Evolutionary conservation across 2,329 filamentous ascomycete genomes (phyloP).

Genomic region (Talaromyces islandicus): DNA sequence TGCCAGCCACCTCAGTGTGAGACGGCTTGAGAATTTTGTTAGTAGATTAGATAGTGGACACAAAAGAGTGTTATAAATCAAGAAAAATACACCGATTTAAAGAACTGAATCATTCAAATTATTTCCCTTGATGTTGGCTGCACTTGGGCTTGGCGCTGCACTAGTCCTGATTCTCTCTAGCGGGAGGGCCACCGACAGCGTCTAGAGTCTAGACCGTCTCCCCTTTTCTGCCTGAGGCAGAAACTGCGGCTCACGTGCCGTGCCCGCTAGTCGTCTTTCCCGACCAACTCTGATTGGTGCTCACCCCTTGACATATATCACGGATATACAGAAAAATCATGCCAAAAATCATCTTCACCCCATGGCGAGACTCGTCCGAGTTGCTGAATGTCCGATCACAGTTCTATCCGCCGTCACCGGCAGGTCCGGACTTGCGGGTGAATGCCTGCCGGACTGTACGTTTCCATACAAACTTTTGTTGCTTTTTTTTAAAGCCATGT

Average conservation of each 20-base stretch:
- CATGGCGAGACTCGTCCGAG: conserved; percentile 35
- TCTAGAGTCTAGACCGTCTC: neutral
- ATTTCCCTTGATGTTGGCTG: neutral
- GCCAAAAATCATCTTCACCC: conserved; percentile 36
- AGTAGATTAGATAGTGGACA: neutral
- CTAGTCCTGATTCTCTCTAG: neutral
- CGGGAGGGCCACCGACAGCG: too few species aligned
- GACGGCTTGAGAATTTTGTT: neutral
- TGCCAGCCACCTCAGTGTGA: neutral
- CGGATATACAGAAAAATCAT: conserved; percentile 15
- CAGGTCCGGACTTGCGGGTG: conserved; percentile 32
- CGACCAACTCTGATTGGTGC: neutral
- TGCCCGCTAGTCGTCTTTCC: neutral
- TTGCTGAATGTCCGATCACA: conserved; percentile 31
- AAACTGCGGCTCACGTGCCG: neutral
- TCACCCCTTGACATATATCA: neutral
- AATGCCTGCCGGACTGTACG: conserved; percentile 36
- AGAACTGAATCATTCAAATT: neutral
- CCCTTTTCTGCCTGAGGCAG: neutral
- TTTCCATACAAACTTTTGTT: neutral
- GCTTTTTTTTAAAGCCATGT: neutral
- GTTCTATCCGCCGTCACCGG: conserved; percentile 31
- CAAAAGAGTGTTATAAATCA: too few species aligned
- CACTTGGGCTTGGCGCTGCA: too few species aligned
- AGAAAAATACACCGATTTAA: neutral